These are phyloP conservation scores for Limnomonas spitsbergensis DNA, from an alignment of 139 green algal species.

Conservation along the genomic window DNA sequence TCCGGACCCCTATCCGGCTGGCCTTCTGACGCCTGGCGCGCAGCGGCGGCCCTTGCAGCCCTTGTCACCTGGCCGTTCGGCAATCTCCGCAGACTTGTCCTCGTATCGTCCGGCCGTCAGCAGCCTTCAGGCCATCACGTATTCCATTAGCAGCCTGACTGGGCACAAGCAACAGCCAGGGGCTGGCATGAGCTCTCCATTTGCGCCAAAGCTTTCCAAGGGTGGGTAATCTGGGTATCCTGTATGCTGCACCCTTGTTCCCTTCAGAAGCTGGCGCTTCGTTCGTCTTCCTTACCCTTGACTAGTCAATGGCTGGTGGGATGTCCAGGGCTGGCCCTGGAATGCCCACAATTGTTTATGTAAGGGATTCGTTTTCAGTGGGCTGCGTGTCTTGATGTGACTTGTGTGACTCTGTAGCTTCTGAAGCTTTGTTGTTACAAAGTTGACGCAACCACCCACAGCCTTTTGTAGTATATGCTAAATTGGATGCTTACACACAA, in stretches of 20 bases:
- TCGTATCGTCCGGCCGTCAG: background rate
- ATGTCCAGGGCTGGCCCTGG: background rate
- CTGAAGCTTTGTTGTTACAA: too few species aligned
- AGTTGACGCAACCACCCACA: too few species aligned
- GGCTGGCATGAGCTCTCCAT: background rate
- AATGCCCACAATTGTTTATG: background rate
- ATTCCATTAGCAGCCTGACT: background rate
- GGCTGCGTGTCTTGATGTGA: too few species aligned
- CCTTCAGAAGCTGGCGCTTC: background rate
- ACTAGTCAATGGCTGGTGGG: background rate
- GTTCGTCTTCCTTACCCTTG: background rate
- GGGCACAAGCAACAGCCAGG: background rate
- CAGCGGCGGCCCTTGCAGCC: too few species aligned
- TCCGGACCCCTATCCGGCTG: background rate
- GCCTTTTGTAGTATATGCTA: too few species aligned
- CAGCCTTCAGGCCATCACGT: background rate
- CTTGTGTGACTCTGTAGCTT: too few species aligned
- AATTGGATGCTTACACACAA: background rate
- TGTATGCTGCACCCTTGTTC: too few species aligned
- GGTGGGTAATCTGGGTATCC: too few species aligned
- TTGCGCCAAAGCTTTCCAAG: background rate
- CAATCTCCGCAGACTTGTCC: background rate
- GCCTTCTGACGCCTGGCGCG: background rate
- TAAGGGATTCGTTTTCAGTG: too few species aligned
- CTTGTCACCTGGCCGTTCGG: background rate